phyloP scores from a whole-genome alignment of 73 alveolate genomes.

The Blepharisma japonicum region DNA sequence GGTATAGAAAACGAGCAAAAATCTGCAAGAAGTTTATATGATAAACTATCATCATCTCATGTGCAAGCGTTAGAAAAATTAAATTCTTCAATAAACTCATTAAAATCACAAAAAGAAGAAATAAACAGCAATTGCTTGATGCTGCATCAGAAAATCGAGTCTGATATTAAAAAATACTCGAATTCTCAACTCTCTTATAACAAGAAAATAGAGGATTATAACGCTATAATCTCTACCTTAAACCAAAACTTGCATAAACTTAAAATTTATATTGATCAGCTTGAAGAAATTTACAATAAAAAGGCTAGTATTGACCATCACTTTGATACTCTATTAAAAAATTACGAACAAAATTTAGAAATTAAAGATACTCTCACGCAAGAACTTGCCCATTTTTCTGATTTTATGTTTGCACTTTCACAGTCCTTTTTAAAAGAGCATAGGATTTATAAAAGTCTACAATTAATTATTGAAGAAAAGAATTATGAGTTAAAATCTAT shows the following conservation, averaged over 20 bases:
- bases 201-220: background rate
- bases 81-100: background rate
- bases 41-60: background rate
- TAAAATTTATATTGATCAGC: background rate
- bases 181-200: background rate
- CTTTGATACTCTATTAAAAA: background rate
- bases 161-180: background rate
- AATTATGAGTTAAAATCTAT: background rate
- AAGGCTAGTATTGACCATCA: background rate
- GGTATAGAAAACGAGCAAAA: background rate
- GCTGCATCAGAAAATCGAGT: background rate
- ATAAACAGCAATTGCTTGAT: background rate
- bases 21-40: background rate
- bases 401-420: background rate
- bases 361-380: background rate
- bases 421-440: background rate
- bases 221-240: background rate
- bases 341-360: background rate
- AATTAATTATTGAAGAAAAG: background rate
- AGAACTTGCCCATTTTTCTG: background rate
- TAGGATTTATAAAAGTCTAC: background rate
- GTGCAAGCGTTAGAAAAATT: background rate
- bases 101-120: background rate
- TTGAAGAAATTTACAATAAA: background rate
- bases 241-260: conserved; percentile 3